Evolutionary conservation across 805 yeast species (phyloP), one percentile per base, ranked within the genome.

Genomic region (Kuraishia borneana): DNA sequence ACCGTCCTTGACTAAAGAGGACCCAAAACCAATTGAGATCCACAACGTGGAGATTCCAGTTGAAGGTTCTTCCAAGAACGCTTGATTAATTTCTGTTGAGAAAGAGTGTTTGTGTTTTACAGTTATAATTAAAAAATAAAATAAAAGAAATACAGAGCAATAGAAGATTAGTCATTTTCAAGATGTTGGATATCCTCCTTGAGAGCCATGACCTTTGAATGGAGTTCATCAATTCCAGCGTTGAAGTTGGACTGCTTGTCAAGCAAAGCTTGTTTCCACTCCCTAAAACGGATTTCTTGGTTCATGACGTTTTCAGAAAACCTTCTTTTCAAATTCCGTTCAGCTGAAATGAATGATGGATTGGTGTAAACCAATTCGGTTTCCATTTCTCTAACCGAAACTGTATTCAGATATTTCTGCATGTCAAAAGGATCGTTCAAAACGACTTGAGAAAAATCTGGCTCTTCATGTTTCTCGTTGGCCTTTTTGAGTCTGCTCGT

Each of bases 251-350:
- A 59, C 51, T 80, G 87, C 45, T 70, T 70, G 14, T 60, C 61
- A 33, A 68, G 60, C 32, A 81, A 56, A 0, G 70, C 70, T 36
- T 52, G 54, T 46, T 75, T 75, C 83, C 84, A 76, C 21, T 68
- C 73, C 46, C 68, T 70, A 42, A 78, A 77, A 40, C 70, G 66
- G 31, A 49, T 55, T 40, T 77, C 83, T 47, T 79, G 79, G 3
- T 46, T 36, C 10, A 54, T 48, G 28, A 73, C 65, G 18, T 62
- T 48, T 14, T 58, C 65, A 17, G 63, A 56, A 35, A 66, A 68
- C 36, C 56, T 60, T 37, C 53, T 58, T 44, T 66, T 69, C 41
- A 68, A 50, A 27, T 55, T 49, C 34, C 56, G 48, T 44, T 69
- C 73, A 36, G 58, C 56, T 25, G 65, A 65, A 21, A 68, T 46